phyloP scores from a whole-genome alignment of 2,329 filamentous ascomycete species.

The Pseudocercospora vitis region DNA sequence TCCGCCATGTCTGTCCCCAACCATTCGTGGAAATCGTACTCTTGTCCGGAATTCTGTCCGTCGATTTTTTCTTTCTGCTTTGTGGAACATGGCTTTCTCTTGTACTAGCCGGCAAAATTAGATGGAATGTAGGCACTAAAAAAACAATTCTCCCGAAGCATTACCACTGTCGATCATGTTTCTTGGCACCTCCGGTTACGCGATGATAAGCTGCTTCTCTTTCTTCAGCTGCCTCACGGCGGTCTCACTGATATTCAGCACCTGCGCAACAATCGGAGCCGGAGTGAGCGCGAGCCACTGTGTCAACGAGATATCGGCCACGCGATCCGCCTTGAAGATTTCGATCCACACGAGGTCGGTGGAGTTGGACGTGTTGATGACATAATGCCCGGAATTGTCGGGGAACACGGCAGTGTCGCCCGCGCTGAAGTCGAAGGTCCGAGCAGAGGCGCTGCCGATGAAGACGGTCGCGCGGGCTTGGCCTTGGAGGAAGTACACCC shows the following conservation, averaged over 20 bases:
- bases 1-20: no score
- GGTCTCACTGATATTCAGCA: slow-evolving; percentile 16
- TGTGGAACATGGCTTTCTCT: no score
- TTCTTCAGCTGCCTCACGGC: slow-evolving; percentile 22
- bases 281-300: slow-evolving; percentile 71
- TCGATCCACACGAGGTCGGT: slow-evolving; percentile 68
- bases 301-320: slow-evolving; percentile 65
- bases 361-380: slow-evolving; percentile 65
- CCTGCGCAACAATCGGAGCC: slow-evolving; percentile 53
- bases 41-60: no score
- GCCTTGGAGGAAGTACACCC: slow-evolving; percentile 69
- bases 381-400: slow-evolving; percentile 62
- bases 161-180: no score
- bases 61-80: no score
- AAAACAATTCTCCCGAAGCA: no score
- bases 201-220: slow-evolving; percentile 26
- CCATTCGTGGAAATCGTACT: no score
- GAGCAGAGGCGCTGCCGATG: slow-evolving; percentile 56
- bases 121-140: no score
- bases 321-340: slow-evolving; percentile 66
- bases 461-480: slow-evolving; percentile 63
- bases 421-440: slow-evolving; percentile 66
- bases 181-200: no score
- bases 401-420: slow-evolving; percentile 51
- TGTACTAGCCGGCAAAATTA: no score